Evolutionary conservation across 306 rosid species (phyloP).

Genomic region (Astragalus membranaceus): DNA sequence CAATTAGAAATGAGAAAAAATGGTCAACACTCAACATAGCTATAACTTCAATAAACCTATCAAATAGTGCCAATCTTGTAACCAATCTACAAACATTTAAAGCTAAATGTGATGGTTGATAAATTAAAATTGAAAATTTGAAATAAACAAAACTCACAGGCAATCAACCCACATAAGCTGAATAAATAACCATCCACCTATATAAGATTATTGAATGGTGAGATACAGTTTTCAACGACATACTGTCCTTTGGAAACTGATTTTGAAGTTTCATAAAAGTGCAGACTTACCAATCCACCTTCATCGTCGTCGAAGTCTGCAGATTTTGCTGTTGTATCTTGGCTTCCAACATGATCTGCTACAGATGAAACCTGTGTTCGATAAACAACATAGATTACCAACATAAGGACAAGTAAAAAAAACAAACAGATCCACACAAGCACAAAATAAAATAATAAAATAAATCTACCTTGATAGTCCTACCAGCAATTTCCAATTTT

Average conservation of each 20-base stretch:
- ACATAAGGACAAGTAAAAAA: neutral
- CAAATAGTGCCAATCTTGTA: neutral
- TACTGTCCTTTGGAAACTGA: neutral
- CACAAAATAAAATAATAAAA: neutral
- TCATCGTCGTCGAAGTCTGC: conserved; percentile 98
- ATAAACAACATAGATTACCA: conserved; percentile 11
- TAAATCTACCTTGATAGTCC: conserved; percentile 71
- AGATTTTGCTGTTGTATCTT: conserved; percentile 78
- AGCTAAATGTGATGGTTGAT: neutral
- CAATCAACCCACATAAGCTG: conserved; percentile 14
- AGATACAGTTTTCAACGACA: neutral
- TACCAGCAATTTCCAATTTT: conserved; percentile 90
- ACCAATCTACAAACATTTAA: neutral
- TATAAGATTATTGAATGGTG: neutral
- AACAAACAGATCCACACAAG: neutral
- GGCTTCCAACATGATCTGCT: conserved; percentile 91
- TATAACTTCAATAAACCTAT: neutral
- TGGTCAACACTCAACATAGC: neutral
- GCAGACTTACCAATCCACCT: conserved; percentile 79
- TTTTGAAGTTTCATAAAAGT: neutral
- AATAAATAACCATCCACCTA: neutral
- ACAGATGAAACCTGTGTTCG: conserved; percentile 86
- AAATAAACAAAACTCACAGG: neutral
- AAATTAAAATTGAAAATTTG: neutral
- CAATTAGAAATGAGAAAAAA: neutral